A percentile compares a stretch with the other conserved stretches of the same genome.
Conservation (phyloP, 2,329 filamentous ascomycete species). For the Zasmidium angulare region DNA sequence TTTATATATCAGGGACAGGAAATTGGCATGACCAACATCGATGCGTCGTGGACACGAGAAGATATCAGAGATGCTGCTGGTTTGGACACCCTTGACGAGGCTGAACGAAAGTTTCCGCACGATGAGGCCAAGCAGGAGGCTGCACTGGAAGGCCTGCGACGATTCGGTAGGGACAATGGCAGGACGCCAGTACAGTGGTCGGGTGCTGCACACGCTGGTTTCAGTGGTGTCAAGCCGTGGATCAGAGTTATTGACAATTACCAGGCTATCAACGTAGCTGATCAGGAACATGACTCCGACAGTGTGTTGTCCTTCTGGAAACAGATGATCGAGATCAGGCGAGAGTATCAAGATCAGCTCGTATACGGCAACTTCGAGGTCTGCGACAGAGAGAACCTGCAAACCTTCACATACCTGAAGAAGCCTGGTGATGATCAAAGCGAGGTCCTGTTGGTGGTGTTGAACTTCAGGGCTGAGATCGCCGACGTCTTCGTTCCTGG, state of each 20-base stretch:
- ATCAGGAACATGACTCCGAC: slow-evolving; percentile 51
- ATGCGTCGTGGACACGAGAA: not conserved
- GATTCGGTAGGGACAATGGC: slow-evolving; percentile 42
- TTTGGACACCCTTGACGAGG: not conserved
- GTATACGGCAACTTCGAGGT: slow-evolving; percentile 26
- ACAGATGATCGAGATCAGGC: slow-evolving; percentile 23
- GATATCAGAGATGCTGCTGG: not conserved
- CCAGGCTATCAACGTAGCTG: slow-evolving; percentile 13
- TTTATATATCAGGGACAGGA: slow-evolving; percentile 68
- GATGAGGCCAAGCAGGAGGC: too few relatives aligned
- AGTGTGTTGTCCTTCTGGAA: slow-evolving; percentile 61
- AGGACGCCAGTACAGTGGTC: slow-evolving; percentile 55
- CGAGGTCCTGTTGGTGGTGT: slow-evolving; percentile 1
- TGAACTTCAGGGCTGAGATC: too few relatives aligned
- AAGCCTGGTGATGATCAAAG: not conserved
- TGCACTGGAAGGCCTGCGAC: not conserved
- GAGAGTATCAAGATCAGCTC: slow-evolving; percentile 21
- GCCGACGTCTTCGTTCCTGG: too few relatives aligned
- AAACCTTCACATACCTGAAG: slow-evolving; percentile 7
- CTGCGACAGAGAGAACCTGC: slow-evolving; percentile 12
- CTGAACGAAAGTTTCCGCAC: not conserved
- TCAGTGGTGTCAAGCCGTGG: too few relatives aligned
- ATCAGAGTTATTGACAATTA: too few relatives aligned
- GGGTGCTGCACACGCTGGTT: too few relatives aligned
- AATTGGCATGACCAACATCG: slow-evolving; percentile 54